phyloP scores from a whole-genome alignment of 2,329 filamentous ascomycete species.

The Ceratocystiopsis sp. region DNA sequence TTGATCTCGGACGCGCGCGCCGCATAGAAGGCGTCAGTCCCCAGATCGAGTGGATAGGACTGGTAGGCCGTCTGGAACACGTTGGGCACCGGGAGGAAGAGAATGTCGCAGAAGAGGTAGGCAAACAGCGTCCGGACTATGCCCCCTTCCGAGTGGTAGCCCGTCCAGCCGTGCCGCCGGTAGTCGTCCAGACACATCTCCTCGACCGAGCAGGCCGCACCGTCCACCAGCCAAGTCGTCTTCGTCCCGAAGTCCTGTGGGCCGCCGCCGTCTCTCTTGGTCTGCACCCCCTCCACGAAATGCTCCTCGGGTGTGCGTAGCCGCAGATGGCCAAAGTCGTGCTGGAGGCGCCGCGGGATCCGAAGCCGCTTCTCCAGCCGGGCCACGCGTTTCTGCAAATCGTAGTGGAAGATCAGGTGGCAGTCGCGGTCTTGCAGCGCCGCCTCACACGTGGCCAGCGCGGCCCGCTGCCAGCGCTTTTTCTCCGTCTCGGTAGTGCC shows the following conservation, averaged over 20 bases:
- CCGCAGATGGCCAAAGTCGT: constrained; percentile 78
- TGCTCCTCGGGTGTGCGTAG: constrained; percentile 62
- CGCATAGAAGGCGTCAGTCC: constrained; percentile 84
- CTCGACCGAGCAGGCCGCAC: constrained; percentile 64
- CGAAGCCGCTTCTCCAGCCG: constrained; percentile 79
- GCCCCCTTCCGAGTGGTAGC: constrained; percentile 83
- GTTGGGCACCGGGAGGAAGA: constrained; percentile 87
- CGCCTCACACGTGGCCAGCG: constrained; percentile 65
- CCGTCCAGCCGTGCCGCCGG: constrained; percentile 72
- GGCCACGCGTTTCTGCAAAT: constrained; percentile 80
- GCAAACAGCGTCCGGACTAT: constrained; percentile 83
- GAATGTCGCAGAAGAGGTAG: constrained; percentile 81
- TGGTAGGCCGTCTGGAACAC: constrained; percentile 95
- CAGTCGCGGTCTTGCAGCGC: constrained; percentile 79
- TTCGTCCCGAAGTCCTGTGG: constrained; percentile 34
- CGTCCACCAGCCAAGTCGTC: constrained; percentile 55
- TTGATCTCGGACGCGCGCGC: constrained; percentile 82
- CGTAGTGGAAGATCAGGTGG: constrained; percentile 85
- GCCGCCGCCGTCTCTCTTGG: constrained; percentile 36
- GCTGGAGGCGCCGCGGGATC: constrained; percentile 69
- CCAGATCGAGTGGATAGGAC: constrained; percentile 79
- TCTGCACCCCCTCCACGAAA: constrained; percentile 57
- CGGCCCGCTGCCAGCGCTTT: constrained; percentile 65
- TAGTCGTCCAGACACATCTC: constrained; percentile 87
- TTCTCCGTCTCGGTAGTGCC: constrained; percentile 38